Evolutionary conservation across 2,329 filamentous ascomycete genomes (phyloP), one percentile per base, ranked within the genome.

Genomic region (Scedosporium minutisporum): DNA sequence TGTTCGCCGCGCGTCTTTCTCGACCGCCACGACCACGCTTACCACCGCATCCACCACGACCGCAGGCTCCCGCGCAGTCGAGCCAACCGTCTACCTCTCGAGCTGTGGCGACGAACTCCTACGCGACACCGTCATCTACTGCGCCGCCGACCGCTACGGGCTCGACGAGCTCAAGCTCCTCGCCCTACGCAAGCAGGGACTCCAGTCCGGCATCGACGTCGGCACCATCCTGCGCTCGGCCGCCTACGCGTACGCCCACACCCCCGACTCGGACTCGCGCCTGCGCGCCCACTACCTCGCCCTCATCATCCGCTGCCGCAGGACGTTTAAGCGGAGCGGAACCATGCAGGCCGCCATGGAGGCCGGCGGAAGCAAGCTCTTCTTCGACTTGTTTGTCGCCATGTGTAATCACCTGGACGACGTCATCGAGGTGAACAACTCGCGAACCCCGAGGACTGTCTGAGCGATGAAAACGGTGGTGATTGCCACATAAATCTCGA

Each of bases 271-370:
- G 23, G 93, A 96, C 78, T 93, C 90, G n/a, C 93, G 93, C 75
- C 82, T 96, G 62, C 84, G 93, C 64, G 91, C 91, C 25, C 92
- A 96, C 75, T 97, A 96, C 69, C 86, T 96, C 44, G 91, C 93
- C 18, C 85, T 96, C 71, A 96, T 96, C 75, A 96, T 96, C 72
- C 87, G 92, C 67, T 91, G 88, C 69, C 85, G 93, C 67, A 84
- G 85, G 71, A 96, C 91, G 2, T 96, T 97, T 77, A 96, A 96
- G 81, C 83, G 91, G 62, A 96, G 91, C 75, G 91, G 92, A 62
- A 96, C 92, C 3, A 96, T 96, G 92, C 93, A 96, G 76, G 85
- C 90, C 68, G 92, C 96, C 78, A 96, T 97, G 92, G 89, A 89
- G 73, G 85, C 86, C 65, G 93, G 93, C 29, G 91, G 91, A 62